Base-by-base conservation (phyloP, 2,329 filamentous ascomycete species). In the Phialophora tarda region DNA sequence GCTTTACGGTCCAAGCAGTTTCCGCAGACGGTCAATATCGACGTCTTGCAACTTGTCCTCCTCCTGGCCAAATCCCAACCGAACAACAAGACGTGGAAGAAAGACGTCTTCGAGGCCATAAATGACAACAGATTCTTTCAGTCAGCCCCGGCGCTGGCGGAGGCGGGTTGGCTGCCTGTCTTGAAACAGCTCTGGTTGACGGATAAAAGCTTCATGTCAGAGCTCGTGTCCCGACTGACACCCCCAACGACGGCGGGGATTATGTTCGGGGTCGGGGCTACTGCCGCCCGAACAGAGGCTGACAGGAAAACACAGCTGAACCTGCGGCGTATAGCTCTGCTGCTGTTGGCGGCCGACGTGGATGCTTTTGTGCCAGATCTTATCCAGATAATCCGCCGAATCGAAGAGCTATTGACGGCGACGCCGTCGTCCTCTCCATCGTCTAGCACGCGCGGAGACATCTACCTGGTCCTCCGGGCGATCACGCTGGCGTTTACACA, bases 231-330 rank as follows among this genome's bases (percentile, higher is more conserved):
- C 44, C 89, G 92, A 23, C 86, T 99, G 68, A 89, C 89, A 5
- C 86, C 93, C 3, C 95, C 95, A 5, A 92, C 93, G 1, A 94
- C 93, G 14, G 95, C 96, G 0, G 95, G 95, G 8, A 96, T 99
- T 72, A 94, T 99, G 76, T 99, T 99, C 74, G 95, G 95, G n/a
- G 95, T 99, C 0, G 96, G 96, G 11, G 95, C 95, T 6, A 93
- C 92, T 24, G 96, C 93, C 51, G 95, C 95, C 41, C 86, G 95
- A 65, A 86, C 96, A n/a, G 95, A 99, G 79, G 93, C 96, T 5
- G 95, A 99, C 78, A 89, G 93, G 65, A 95, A 90, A 78, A 93
- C 93, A 0, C 94, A 98, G 78, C 85, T 97, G 32, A 97, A 93
- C 70, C 85, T 99, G 21, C 90, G 93, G 12, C 87, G 95, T 55